Percentiles rank a stretch among this genome's conserved stretches.
Evolutionary conservation across 2,329 filamentous ascomycete species (phyloP).

Genomic region (Mariannaea sp.): DNA sequence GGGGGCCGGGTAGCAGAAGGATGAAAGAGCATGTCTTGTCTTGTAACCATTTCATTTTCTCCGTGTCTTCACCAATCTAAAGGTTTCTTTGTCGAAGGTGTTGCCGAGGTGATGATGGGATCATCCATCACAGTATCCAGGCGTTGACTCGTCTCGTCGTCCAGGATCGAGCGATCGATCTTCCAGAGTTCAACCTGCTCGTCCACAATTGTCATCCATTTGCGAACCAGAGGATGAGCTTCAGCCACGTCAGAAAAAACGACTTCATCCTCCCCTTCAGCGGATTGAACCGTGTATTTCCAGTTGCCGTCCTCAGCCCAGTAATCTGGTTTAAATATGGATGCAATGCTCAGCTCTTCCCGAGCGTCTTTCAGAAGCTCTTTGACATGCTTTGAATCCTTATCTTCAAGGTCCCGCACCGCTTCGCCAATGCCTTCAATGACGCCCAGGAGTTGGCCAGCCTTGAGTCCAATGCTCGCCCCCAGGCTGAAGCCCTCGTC

Average conservation of each 20-base stretch:
- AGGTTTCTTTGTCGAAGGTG: constrained; percentile 38
- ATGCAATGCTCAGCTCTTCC: constrained; percentile 63
- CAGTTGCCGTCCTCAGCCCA: constrained; percentile 74
- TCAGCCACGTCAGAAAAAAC: constrained; percentile 67
- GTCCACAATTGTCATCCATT: constrained; percentile 57
- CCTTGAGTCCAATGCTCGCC: constrained; percentile 74
- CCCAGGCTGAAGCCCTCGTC: constrained; percentile 89
- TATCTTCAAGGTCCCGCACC: constrained; percentile 39
- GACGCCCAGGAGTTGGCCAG: constrained; percentile 76
- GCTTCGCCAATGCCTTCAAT: constrained; percentile 72
- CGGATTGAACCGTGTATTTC: constrained; percentile 61
- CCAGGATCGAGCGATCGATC: constrained; percentile 42
- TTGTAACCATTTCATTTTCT: not conserved
- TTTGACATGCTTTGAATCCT: constrained; percentile 30
- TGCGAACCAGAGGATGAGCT: constrained; percentile 68
- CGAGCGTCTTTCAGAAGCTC: constrained; percentile 55
- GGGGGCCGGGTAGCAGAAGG: not conserved
- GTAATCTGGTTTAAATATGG: constrained; percentile 68
- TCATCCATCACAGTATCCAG: constrained; percentile 38
- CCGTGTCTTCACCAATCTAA: constrained; percentile 45
- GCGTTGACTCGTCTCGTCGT: constrained; percentile 40
- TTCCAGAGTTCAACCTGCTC: constrained; percentile 42
- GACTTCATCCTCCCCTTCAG: constrained; percentile 47
- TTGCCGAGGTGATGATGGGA: constrained; percentile 30
- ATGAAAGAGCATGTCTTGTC: not conserved